A percentile compares a stretch with the other conserved stretches of the same genome.
Conservation (phyloP, 495 filamentous ascomycete species). For the Copromyces sp. region DNA sequence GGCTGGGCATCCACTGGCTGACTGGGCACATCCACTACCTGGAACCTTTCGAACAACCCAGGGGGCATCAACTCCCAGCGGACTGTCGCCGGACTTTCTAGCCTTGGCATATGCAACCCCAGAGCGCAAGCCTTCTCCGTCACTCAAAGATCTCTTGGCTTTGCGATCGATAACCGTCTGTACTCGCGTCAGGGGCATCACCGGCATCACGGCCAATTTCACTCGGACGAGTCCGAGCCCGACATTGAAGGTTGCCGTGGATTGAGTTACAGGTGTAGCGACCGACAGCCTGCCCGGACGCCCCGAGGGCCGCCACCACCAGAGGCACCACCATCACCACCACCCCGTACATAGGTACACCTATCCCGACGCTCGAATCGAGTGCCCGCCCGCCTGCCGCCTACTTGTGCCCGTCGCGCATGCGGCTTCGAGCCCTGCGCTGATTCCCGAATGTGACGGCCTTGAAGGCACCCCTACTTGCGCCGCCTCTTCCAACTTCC, state of each 20-base stretch:
- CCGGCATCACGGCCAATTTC: background rate
- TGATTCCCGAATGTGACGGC: background rate
- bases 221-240: background rate
- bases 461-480: background rate
- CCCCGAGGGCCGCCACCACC: background rate
- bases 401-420: constrained; percentile 1
- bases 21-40: background rate
- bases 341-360: background rate
- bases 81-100: constrained; percentile 8
- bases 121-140: constrained; percentile 14
- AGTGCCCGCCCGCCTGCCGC: background rate
- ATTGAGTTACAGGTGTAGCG: background rate
- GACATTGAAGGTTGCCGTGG: background rate
- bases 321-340: background rate
- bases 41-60: constrained; percentile 5
- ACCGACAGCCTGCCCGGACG: background rate
- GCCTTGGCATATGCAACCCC: constrained; percentile 32
- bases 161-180: constrained; percentile 2
- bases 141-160: constrained; percentile 25
- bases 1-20: background rate
- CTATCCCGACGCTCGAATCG: background rate
- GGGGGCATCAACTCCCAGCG: background rate
- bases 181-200: background rate
- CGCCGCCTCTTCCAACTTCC: constrained; percentile 1
- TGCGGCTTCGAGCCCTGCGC: constrained; percentile 3